Evolutionary conservation across 768 basidiomycete species (phyloP), one percentile per base, ranked within the genome.

Genomic region (Boletus sp.): DNA sequence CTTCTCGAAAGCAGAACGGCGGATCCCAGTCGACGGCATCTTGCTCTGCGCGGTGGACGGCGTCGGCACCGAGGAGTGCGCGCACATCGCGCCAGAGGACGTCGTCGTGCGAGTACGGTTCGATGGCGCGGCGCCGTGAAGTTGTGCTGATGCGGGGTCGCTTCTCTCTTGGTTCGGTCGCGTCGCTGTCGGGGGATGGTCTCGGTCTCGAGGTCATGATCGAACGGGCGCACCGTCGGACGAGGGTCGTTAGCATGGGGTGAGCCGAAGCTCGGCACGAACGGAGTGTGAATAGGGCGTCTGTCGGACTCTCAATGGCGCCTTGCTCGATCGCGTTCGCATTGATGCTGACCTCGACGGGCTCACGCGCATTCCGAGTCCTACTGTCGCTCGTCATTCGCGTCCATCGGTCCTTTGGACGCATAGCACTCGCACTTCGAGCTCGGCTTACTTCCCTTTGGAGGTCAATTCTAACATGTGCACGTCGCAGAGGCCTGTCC

Each of bases 51-150:
- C 72, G 67, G 27, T 82, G 77, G 0, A 87, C 82, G 8, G 72
- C 72, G 15, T 83, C 81, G 42, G 72, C 50, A 2, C 91, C 92
- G 3, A 97, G 73, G 5, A 93, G 74, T 3, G 74, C 76, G 30
- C 81, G 65, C 23, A 94, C 79, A 53, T 97, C 93, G 46, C 77
- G 80, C 71, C 80, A 83, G 29, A 90, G 72, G 11, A 94, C 87
- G 63, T 93, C 90, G 23, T 86, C 88, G 15, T 81, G 60, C 3
- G 90, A 87, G 62, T 80, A 87, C 0, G 80, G 75, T 45, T 90
- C 90, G 49, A 62, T 43, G 39, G 19, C 32, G 33, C 25, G 46
- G 3, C 41, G 41, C 3, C 52, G 55, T 4, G 67, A 9, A n/a
- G n/a, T n/a, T 32, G n/a, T 58, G 4, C 10, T 8, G 32, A 32